Conservation (phyloP, 2,329 filamentous ascomycete genomes). For the Lojkania enalia region DNA sequence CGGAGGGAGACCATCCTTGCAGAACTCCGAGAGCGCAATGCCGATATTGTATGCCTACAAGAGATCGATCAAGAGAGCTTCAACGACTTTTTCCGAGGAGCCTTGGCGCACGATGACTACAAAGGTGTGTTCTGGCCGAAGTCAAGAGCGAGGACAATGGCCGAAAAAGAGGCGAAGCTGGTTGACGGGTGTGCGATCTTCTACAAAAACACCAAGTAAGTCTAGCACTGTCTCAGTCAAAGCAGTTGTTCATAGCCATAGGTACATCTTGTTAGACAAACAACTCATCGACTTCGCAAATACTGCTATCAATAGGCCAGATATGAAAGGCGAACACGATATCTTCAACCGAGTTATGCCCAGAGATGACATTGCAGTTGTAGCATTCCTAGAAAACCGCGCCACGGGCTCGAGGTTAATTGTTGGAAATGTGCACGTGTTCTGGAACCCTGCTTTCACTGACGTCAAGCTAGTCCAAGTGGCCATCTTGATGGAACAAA, state of each 20-base stretch:
- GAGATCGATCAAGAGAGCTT: conserved; percentile 93
- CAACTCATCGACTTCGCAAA: conserved; percentile 90
- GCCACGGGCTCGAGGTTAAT: conserved; percentile 88
- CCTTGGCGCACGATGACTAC: conserved; percentile 84
- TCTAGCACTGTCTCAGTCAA: conserved; percentile 7
- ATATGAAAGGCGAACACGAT: conserved; percentile 96
- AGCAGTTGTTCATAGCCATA: conserved; percentile 15
- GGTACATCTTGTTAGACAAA: conserved; percentile 88
- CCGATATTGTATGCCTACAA: conserved; percentile 90
- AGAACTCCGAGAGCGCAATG: conserved; percentile 76
- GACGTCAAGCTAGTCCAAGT: conserved; percentile 98
- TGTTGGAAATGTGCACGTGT: conserved; percentile 90
- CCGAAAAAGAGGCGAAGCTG: conserved; percentile 80
- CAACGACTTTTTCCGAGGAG: conserved; percentile 86
- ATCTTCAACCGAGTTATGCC: conserved; percentile 99
- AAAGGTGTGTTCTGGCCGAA: conserved; percentile 94
- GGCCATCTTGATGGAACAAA: conserved; percentile 89
- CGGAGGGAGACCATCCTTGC: conserved; percentile 80
- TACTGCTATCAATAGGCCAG: conserved; percentile 88
- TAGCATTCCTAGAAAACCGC: conserved; percentile 91
- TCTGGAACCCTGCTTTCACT: conserved; percentile 87
- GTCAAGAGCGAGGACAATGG: conserved; percentile 87
- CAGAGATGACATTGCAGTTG: conserved; percentile 92
- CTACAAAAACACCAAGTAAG: conserved; percentile 84
- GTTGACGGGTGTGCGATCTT: conserved; percentile 98